Percentiles rank a stretch among this genome's conserved stretches.
These are phyloP conservation scores for Leccinum broughii DNA, from an alignment of 768 basidiomycete genomes.

Conservation along the genomic window DNA sequence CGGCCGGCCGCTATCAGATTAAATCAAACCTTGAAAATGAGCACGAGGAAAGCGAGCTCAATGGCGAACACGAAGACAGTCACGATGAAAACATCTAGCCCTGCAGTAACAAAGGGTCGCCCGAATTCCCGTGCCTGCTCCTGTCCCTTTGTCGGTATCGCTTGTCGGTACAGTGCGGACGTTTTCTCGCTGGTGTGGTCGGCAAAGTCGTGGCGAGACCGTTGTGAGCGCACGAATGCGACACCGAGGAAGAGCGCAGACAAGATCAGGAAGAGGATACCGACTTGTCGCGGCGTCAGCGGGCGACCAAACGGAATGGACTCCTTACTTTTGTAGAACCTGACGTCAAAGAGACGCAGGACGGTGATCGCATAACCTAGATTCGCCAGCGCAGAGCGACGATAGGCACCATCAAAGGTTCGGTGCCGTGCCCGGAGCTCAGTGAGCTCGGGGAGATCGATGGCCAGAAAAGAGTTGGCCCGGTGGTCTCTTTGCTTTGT, in stretches of 20 bases:
- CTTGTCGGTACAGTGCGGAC: conserved; percentile 31
- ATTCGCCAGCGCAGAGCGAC: conserved; percentile 69
- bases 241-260: conserved; percentile 58
- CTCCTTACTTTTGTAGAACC: conserved; percentile 69
- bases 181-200: conserved; percentile 47
- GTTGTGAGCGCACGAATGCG: conserved; percentile 60
- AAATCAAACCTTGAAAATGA: conserved; percentile 46
- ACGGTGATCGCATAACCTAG: conserved; percentile 75
- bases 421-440: conserved; percentile 79
- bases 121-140: conserved; percentile 66
- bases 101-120: conserved; percentile 76
- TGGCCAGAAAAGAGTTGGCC: conserved; percentile 49
- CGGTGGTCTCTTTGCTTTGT: conserved; percentile 41
- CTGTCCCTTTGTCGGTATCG: conserved; percentile 60
- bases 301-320: too few relatives aligned
- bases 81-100: conserved; percentile 65
- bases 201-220: conserved; percentile 76
- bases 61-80: conserved; percentile 59
- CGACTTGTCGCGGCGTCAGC: conserved; percentile 36
- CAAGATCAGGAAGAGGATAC: conserved; percentile 64
- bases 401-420: conserved; percentile 83
- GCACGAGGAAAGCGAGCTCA: conserved; percentile 63
- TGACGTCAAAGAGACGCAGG: conserved; percentile 73
- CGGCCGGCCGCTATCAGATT: conserved; percentile 8
- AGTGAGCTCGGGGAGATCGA: conserved; percentile 59